Evolutionary conservation across 768 basidiomycete genomes (phyloP), one percentile per base, ranked within the genome.

Genomic region (Sporobolomyces phaffii): DNA sequence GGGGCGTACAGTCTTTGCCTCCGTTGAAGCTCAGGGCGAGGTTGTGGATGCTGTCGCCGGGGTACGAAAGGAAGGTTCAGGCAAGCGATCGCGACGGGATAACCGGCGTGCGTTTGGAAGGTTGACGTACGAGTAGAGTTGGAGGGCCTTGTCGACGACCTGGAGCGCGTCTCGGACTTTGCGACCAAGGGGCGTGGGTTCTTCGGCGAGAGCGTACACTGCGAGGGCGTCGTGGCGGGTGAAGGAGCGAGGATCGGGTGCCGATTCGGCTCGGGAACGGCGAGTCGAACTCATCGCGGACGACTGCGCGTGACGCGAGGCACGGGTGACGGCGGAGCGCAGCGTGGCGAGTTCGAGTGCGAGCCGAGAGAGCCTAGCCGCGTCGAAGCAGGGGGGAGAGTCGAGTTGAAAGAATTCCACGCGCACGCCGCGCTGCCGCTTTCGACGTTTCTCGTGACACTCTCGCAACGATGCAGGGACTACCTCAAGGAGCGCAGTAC

Each of bases 1-100:
- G 33, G 20, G 57, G 75, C 44, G 20, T 36, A 94, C 96, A 99
- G 76, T 99, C 96, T 77, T 99, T 99, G 58, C 96, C 96, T 14
- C 96, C 96, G 72, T 98, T 99, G 80, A 97, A 99, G 78, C 92
- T 96, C 65, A 99, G 81, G 4, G 92, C 87, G 6, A 92, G 17
- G 24, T 63, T 62, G 59, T 58, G 59, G 41, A 66, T 38, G 6
- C 28, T 47, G 28, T 15, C 50, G 31, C 28, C 26, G 28, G 26
- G n/a, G 31, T 13, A n/a, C 24, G 33, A 44, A 43, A 38, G 34
- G 13, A n/a, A n/a, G n/a, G n/a, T n/a, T n/a, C n/a, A n/a, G n/a
- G n/a, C n/a, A n/a, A n/a, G n/a, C n/a, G n/a, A n/a, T n/a, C n/a
- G n/a, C n/a, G n/a, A n/a, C n/a, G n/a, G n/a, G n/a, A n/a, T n/a